These are phyloP conservation scores for Metarhizium brunneum DNA, from an alignment of 2,329 filamentous ascomycete genomes.

Conservation along the genomic window DNA sequence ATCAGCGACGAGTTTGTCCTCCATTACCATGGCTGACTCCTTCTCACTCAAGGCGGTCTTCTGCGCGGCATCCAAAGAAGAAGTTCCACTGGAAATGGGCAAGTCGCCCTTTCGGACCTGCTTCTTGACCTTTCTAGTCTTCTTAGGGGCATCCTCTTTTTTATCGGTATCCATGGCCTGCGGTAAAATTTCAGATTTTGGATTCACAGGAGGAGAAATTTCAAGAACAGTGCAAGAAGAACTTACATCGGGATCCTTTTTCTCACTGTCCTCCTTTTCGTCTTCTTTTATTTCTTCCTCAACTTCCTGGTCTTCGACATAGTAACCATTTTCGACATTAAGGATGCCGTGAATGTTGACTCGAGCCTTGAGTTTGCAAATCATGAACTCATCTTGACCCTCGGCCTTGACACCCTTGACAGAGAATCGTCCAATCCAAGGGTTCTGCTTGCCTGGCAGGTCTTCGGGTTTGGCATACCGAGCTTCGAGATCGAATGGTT, in stretches of 20 bases:
- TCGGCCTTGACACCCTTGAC: constrained; percentile 96
- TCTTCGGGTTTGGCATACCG: constrained; percentile 80
- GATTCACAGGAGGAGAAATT: neutral
- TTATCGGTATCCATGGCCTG: constrained; percentile 82
- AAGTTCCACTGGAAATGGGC: constrained; percentile 74
- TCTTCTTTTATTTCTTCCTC: constrained; percentile 86
- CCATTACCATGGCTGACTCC: constrained; percentile 87
- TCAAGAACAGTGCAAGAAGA: neutral
- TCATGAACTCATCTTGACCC: constrained; percentile 95
- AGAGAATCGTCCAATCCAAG: constrained; percentile 96
- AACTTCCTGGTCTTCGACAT: constrained; percentile 93
- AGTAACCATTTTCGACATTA: constrained; percentile 95
- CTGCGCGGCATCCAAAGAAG: constrained; percentile 60
- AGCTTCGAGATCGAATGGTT: constrained; percentile 92
- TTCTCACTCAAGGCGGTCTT: constrained; percentile 68
- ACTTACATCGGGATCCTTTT: constrained; percentile 69
- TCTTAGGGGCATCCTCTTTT: constrained; percentile 61
- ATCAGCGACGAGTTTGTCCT: constrained; percentile 96
- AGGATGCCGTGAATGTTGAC: constrained; percentile 94
- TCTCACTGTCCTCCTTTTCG: constrained; percentile 56
- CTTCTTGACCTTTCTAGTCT: constrained; percentile 98
- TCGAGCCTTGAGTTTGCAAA: constrained; percentile 97
- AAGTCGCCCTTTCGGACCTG: constrained; percentile 96
- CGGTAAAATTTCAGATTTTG: neutral
- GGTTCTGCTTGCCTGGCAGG: constrained; percentile 81